These are phyloP conservation scores for Plenodomus tracheiphilus DNA, from an alignment of 2,329 filamentous ascomycete genomes.

Conservation along the genomic window DNA sequence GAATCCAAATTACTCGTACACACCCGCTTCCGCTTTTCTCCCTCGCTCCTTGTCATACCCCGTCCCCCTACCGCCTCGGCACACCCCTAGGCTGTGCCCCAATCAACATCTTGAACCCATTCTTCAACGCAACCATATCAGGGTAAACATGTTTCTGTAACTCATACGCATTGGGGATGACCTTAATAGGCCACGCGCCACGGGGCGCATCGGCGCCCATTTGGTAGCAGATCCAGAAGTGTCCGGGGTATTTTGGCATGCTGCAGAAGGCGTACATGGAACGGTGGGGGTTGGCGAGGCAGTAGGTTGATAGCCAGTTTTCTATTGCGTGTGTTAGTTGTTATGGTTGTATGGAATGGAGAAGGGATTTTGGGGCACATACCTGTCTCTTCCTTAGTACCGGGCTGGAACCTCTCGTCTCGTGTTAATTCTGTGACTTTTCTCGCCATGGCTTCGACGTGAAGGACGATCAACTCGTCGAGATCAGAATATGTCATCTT, in stretches of 20 bases:
- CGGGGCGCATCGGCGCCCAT: conserved; percentile 74
- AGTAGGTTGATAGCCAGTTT: conserved; percentile 94
- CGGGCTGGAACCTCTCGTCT: conserved; percentile 89
- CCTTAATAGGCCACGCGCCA: conserved; percentile 81
- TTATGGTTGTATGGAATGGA: not conserved
- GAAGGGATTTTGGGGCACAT: conserved; percentile 45
- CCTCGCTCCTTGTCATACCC: not conserved
- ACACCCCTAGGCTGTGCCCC: conserved; percentile 6
- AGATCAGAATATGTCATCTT: conserved; percentile 94
- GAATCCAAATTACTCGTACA: no score
- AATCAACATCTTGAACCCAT: conserved; percentile 91
- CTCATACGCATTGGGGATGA: conserved; percentile 92
- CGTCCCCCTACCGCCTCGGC: not conserved
- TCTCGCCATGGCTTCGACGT: conserved; percentile 95
- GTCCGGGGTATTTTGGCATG: conserved; percentile 86
- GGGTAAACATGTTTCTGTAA: conserved; percentile 87
- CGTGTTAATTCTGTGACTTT: conserved; percentile 97
- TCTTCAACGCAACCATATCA: conserved; percentile 92
- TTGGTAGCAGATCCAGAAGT: conserved; percentile 97
- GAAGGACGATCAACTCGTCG: conserved; percentile 94
- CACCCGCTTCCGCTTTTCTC: no score
- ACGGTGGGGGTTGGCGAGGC: conserved; percentile 90
- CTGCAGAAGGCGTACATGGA: conserved; percentile 96
- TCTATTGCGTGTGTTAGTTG: conserved; percentile 57
- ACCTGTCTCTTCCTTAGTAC: conserved; percentile 82